phyloP scores from a whole-genome alignment of 2,329 filamentous ascomycete species.

The Fusarium sp. region DNA sequence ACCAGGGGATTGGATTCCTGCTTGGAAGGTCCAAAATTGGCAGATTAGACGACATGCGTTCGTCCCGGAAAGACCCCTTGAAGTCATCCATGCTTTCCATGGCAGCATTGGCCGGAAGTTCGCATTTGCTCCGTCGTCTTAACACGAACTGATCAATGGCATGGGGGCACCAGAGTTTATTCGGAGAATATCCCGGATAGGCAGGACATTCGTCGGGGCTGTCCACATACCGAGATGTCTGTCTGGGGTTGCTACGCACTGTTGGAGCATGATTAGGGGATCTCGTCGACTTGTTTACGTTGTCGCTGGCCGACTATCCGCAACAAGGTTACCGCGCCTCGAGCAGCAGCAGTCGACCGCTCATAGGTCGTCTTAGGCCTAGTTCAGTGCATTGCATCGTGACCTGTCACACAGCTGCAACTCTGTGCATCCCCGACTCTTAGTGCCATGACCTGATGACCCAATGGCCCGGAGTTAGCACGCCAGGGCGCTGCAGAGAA shows the following conservation, averaged over 20 bases:
- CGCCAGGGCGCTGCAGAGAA: constrained; percentile 24
- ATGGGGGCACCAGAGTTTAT: constrained; percentile 10
- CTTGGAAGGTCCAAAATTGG: constrained; percentile 29
- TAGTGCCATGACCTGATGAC: constrained; percentile 36
- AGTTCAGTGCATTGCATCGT: constrained; percentile 31
- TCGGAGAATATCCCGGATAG: constrained; percentile 38
- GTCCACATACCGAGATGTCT: constrained; percentile 10
- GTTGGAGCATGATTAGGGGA: neutral
- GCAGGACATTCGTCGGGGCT: constrained; percentile 29
- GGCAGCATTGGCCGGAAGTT: constrained; percentile 23
- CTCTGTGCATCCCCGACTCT: constrained; percentile 46
- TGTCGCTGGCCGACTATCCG: constrained; percentile 5
- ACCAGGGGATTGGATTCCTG: constrained; percentile 14
- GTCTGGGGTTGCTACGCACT: constrained; percentile 1
- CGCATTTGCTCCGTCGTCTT: constrained; percentile 22
- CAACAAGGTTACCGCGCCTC: neutral
- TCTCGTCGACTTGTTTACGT: constrained; percentile 4
- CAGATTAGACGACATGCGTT: constrained; percentile 5
- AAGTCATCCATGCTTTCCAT: constrained; percentile 2
- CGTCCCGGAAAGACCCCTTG: constrained; percentile 10
- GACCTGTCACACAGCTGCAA: constrained; percentile 45
- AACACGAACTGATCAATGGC: constrained; percentile 21
- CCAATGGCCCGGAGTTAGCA: constrained; percentile 29
- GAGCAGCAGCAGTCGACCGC: constrained; percentile 5
- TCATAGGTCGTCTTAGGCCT: constrained; percentile 17